phyloP scores from a whole-genome alignment of 495 filamentous ascomycete species.

The Xylaria curta region DNA sequence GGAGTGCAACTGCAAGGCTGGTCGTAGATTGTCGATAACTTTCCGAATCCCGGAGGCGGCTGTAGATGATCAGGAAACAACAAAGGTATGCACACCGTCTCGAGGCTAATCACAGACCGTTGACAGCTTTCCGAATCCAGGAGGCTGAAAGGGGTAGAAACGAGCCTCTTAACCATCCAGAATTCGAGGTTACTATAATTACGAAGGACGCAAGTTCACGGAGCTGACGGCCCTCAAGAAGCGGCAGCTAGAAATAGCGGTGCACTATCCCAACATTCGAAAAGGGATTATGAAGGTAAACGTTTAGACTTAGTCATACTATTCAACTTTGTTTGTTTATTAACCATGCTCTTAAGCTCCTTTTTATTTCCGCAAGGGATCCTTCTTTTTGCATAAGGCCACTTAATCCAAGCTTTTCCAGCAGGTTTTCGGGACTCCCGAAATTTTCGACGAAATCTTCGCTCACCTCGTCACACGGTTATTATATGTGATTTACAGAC shows the following conservation, averaged over 20 bases:
- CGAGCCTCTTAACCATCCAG: slow-evolving; percentile 27
- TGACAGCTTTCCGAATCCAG: too few species aligned
- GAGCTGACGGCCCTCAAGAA: neutral
- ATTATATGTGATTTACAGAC: too few species aligned
- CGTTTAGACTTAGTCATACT: too few species aligned
- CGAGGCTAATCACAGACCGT: too few species aligned
- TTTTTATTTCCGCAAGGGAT: slow-evolving; percentile 6
- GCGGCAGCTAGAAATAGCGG: slow-evolving; percentile 13
- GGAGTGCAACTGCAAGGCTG: too few species aligned
- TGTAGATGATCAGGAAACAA: too few species aligned
- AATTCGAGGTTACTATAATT: slow-evolving; percentile 17
- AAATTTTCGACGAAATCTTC: slow-evolving; percentile 26
- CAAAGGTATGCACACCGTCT: too few species aligned
- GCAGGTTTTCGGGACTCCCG: slow-evolving; percentile 19
- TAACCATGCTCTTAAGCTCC: too few species aligned
- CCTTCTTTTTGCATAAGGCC: neutral
- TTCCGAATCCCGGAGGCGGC: neutral
- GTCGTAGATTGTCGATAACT: too few species aligned
- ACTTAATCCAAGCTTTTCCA: slow-evolving; percentile 15
- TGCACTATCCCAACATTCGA: slow-evolving; percentile 30
- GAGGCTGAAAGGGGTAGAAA: slow-evolving; percentile 25
- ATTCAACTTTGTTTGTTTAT: too few species aligned
- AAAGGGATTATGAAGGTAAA: slow-evolving; percentile 29
- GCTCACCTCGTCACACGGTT: slow-evolving; percentile 25
- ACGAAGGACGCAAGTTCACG: neutral